Evolutionary conservation across 2,329 filamentous ascomycete genomes (phyloP).

Genomic region (Pezicula radicicola): DNA sequence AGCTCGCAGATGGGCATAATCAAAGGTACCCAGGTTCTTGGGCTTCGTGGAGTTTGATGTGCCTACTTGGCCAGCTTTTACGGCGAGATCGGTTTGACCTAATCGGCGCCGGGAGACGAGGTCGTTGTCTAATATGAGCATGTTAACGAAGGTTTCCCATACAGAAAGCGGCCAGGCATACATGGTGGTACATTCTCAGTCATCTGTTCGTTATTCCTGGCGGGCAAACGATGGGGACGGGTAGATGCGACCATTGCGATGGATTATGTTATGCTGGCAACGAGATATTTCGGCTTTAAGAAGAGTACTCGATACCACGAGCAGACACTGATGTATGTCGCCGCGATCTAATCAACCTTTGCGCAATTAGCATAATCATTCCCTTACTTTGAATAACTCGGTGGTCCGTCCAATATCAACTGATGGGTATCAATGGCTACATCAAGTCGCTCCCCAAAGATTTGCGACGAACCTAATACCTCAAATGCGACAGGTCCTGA

Average conservation of each 20-base stretch:
- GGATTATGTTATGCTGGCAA: background rate
- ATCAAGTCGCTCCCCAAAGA: background rate
- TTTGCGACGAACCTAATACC: no score
- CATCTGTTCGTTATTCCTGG: constrained; percentile 64
- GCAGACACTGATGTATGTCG: no score
- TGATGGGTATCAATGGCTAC: background rate
- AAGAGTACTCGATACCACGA: background rate
- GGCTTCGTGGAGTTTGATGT: constrained; percentile 69
- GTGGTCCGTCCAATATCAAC: no score
- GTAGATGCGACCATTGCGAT: background rate
- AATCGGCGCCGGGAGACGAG: constrained; percentile 76
- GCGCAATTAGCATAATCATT: background rate
- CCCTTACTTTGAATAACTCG: no score
- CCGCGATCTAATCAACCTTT: background rate
- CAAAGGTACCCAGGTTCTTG: constrained; percentile 77
- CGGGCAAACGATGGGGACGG: constrained; percentile 42
- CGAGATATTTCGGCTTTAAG: background rate
- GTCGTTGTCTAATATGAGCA: constrained; percentile 24
- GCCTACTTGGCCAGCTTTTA: constrained; percentile 74
- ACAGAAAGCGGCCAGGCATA: constrained; percentile 40
- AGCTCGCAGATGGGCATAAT: constrained; percentile 93
- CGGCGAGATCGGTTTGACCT: constrained; percentile 85
- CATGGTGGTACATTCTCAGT: constrained; percentile 60
- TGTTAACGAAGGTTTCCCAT: constrained; percentile 10
- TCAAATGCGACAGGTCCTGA: background rate